phyloP scores from a whole-genome alignment of 257 asterid genomes.

The Linderniella brevidens region DNA sequence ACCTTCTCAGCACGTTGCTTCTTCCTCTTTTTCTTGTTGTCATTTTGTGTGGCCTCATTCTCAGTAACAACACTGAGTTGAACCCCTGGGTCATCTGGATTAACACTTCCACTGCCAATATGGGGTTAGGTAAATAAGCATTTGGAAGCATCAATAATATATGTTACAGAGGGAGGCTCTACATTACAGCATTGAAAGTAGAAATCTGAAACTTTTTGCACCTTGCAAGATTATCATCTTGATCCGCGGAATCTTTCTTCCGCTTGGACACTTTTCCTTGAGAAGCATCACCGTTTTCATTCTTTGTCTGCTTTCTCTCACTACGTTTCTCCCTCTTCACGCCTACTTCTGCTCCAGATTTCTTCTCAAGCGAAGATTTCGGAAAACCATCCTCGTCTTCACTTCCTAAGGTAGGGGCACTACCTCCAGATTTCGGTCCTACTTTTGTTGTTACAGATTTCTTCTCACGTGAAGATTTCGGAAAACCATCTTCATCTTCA shows the following conservation, averaged over 20 bases:
- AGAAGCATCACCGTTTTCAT: constrained; percentile 18
- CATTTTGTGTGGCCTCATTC: constrained; percentile 20
- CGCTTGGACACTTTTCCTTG: constrained; percentile 31
- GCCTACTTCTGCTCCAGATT: constrained; percentile 10
- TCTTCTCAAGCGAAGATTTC: constrained; percentile 18
- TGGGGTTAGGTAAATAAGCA: background rate
- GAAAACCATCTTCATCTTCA: constrained; percentile 97
- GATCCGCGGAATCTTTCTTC: constrained; percentile 29
- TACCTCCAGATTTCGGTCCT: constrained; percentile 3
- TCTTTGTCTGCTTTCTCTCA: constrained; percentile 20
- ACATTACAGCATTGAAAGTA: background rate
- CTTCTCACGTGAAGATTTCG: constrained; percentile 22
- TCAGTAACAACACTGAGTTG: constrained; percentile 12
- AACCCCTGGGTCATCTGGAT: constrained; percentile 11
- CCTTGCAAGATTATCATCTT: constrained; percentile 34
- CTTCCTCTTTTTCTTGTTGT: constrained; percentile 52
- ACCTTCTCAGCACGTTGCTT: constrained; percentile 24
- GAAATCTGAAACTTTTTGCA: constrained; percentile 13
- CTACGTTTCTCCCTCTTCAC: constrained; percentile 8
- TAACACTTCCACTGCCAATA: constrained; percentile 18
- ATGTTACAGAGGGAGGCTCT: background rate
- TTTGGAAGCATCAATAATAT: too few relatives aligned
- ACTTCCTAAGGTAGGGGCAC: constrained; percentile 36
- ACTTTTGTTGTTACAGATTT: constrained; percentile 10
- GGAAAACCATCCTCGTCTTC: constrained; percentile 99